Evolutionary conservation across 2,329 filamentous ascomycete species (phyloP), one percentile per base, ranked within the genome.

Genomic region (Colletotrichum chlorophyti): DNA sequence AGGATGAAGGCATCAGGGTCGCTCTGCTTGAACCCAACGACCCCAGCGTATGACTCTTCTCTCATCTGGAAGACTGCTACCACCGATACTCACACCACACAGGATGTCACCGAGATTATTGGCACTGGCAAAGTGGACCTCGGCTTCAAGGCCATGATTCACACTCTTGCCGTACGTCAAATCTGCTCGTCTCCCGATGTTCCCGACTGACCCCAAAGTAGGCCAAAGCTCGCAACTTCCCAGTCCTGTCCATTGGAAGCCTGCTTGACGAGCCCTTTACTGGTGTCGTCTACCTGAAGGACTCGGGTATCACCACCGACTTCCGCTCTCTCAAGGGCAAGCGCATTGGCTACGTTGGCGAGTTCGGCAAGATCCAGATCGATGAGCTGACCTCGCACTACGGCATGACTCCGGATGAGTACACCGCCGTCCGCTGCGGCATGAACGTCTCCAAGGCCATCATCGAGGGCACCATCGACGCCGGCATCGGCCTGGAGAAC

Each of bases 81-180:
- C n/a, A n/a, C 17, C 11, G 19, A 26, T 6, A 7, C 31, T 57
- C 15, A 63, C 15, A 21, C 3, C 14, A 17, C 0, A 5, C 15
- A 87, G 83, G 90, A 93, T 79, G 90, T 93, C 62, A 93, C 90
- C 62, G 90, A 92, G 72, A 91, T 93, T 72, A 90, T 93, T 64
- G 90, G 90, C 58, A 87, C 83, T 53, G 87, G 86, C 61, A 91
- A 91, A 69, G 86, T 91, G 46, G 89, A 92, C 69, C 83, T 92
- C 68, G 90, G 89, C 40, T 91, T 91, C 82, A 93, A 92, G 74
- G 89, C 90, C 64, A 92, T 93, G 89, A 93, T 93, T 65, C 90
- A 93, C 69, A 92, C 89, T 8, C 82, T 93, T 59, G 89, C 89
- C 53, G 86, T 88, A 74, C 62, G 79, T 8, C 5, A 8, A 11